phyloP scores from a whole-genome alignment of 345 rosid genomes.

The Rubroshorea leprosula region DNA sequence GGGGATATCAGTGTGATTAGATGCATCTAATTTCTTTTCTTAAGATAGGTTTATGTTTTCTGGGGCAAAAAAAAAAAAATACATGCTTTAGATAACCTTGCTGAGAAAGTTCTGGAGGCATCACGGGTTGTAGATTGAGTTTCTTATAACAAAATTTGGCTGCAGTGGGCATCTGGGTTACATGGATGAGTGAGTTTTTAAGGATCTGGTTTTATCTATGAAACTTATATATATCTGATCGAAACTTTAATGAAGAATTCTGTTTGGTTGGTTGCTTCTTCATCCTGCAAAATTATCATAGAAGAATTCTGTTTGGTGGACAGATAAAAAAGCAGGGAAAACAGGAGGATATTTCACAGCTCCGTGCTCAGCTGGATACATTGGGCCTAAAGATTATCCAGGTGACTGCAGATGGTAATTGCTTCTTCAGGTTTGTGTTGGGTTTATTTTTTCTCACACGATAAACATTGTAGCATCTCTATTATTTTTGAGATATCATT shows the following conservation, averaged over 20 bases:
- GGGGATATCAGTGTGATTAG: too few species aligned
- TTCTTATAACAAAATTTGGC: too few species aligned
- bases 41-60: too few species aligned
- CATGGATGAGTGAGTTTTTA: neutral
- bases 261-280: slow-evolving; percentile 2
- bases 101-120: too few species aligned
- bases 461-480: too few species aligned
- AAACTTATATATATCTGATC: too few species aligned
- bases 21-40: too few species aligned
- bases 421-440: slow-evolving; percentile 85
- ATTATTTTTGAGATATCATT: neutral
- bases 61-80: too few species aligned
- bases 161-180: neutral
- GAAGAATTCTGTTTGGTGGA: slow-evolving; percentile 9
- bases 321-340: slow-evolving; percentile 75
- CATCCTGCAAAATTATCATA: neutral
- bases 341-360: slow-evolving; percentile 53
- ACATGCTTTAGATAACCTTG: too few species aligned
- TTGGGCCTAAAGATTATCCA: slow-evolving; percentile 68
- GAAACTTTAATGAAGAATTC: too few species aligned
- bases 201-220: too few species aligned
- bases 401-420: slow-evolving; percentile 89
- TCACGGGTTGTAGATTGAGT: too few species aligned
- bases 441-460: neutral
- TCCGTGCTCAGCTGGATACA: slow-evolving; percentile 58